Evolutionary conservation across 2,329 filamentous ascomycete genomes (phyloP), one percentile per base, ranked within the genome.

Genomic region (Colletotrichum sp.): DNA sequence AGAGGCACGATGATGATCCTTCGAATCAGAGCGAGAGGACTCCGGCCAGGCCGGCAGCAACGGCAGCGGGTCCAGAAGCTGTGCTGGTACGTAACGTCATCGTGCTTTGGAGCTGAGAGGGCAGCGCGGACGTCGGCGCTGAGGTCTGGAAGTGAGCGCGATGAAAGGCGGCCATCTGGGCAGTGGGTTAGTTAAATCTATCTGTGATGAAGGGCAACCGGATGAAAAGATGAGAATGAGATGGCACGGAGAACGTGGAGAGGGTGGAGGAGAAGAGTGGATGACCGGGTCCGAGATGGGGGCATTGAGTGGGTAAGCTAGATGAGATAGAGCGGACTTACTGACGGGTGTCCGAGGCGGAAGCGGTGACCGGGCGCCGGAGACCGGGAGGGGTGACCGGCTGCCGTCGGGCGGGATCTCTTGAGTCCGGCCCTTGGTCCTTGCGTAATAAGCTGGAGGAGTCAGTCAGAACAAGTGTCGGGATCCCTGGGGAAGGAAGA

Each of bases 371-470:
- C 73, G 73, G 64, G 73, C 65, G 59, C 73, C 73, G 70, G 72
- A 52, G n/a, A 32, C 67, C 44, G 60, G 49, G 52, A 75, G 59
- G 21, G 73, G 73, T 28, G 69, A 72, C 30, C 73, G 70, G 64
- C 62, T 68, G 64, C 73, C 73, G 69, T 76, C 70, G n/a, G 74
- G 70, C 7, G 74, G 74, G 64, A 76, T 76, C 52, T 76, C 74
- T 60, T 76, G 74, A 34, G 74, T 76, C 64, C 74, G 70, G 59
- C 74, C 74, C 69, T 76, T 76, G 32, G 74, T 76, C 52, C 74
- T 73, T 32, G 74, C 74, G 28, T 76, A 76, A n/a, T 76, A 76
- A 6, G 74, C 74, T 76, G 63, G 44, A 52, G 28, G n/a, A 18
- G 18, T 16, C n/a, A 21, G 62, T 75, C 16, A 75, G 72, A 36